These are phyloP conservation scores for Botrytis pseudocinerea DNA, from an alignment of 2,329 filamentous ascomycete genomes.

Conservation along the genomic window DNA sequence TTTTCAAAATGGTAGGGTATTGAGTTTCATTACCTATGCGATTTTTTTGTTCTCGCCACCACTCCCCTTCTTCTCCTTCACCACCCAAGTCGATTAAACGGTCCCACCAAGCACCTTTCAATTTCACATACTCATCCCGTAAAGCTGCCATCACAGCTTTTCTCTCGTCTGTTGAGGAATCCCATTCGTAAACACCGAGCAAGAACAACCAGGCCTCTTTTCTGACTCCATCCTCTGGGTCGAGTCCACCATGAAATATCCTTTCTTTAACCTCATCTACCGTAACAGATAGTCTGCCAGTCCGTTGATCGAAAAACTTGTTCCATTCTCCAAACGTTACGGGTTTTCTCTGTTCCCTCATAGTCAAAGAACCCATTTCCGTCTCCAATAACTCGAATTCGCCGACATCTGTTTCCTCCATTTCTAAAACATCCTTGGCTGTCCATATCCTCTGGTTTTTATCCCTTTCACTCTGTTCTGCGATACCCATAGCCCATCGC, in stretches of 20 bases:
- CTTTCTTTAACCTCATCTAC: slow-evolving; percentile 93
- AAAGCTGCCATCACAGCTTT: slow-evolving; percentile 80
- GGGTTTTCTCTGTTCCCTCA: slow-evolving; percentile 74
- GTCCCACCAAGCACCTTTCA: slow-evolving; percentile 98
- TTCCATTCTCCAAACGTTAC: slow-evolving; percentile 87
- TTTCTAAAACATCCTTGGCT: slow-evolving; percentile 84
- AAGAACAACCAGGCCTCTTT: slow-evolving; percentile 98
- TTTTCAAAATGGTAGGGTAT: slow-evolving; percentile 7
- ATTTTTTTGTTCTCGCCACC: slow-evolving; percentile 93
- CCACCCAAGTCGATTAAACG: slow-evolving; percentile 79
- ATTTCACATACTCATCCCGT: slow-evolving; percentile 87
- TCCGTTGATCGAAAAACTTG: slow-evolving; percentile 77
- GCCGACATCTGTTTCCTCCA: slow-evolving; percentile 91
- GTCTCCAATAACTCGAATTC: slow-evolving; percentile 92
- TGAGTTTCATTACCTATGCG: slow-evolving; percentile 73
- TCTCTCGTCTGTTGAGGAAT: slow-evolving; percentile 83
- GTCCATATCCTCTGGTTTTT: slow-evolving; percentile 88
- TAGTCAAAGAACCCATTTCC: slow-evolving; percentile 68
- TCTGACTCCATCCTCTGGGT: slow-evolving; percentile 84
- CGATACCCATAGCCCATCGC: slow-evolving; percentile 97
- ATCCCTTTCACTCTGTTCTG: slow-evolving; percentile 92
- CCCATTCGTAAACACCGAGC: slow-evolving; percentile 89
- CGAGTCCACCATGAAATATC: slow-evolving; percentile 92
- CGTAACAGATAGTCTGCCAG: slow-evolving; percentile 75
- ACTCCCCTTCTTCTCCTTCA: slow-evolving; percentile 80